Conservation (phyloP, 805 yeast species). For the Starmera caribaea region DNA sequence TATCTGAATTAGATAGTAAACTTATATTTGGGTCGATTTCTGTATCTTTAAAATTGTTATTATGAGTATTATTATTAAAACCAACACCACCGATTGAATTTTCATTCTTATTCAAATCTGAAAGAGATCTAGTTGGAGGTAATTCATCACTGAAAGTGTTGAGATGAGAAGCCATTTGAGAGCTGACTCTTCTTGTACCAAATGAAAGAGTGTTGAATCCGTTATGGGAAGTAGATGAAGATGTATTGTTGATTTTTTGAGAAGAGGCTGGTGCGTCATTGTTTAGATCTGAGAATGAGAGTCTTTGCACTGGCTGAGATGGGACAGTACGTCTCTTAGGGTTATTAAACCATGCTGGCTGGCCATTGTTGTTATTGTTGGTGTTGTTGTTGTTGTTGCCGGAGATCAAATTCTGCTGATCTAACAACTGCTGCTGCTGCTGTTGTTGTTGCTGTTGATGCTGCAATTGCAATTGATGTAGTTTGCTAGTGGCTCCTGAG, state of each 20-base stretch:
- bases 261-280: constrained; percentile 13
- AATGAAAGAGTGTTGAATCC: constrained; percentile 29
- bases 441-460: too few relatives aligned
- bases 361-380: background rate
- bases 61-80: constrained; percentile 8
- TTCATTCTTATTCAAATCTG: constrained; percentile 32
- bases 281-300: constrained; percentile 11
- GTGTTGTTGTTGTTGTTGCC: constrained; percentile 1
- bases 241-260: constrained; percentile 4
- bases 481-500: too few relatives aligned
- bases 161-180: constrained; percentile 14
- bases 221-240: constrained; percentile 1
- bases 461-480: too few relatives aligned
- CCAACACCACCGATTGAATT: constrained; percentile 13
- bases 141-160: constrained; percentile 28
- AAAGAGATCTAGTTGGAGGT: constrained; percentile 30
- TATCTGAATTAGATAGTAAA: too few relatives aligned
- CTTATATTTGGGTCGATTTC: too few relatives aligned
- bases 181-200: constrained; percentile 23
- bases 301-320: constrained; percentile 35
- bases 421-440: constrained; percentile 9
- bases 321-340: constrained; percentile 40
- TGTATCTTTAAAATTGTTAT: constrained; percentile 4
- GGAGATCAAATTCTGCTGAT: constrained; percentile 7
- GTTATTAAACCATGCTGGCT: constrained; percentile 29